phyloP scores from a whole-genome alignment of 257 asterid genomes.

The Thymus mandschuricus region DNA sequence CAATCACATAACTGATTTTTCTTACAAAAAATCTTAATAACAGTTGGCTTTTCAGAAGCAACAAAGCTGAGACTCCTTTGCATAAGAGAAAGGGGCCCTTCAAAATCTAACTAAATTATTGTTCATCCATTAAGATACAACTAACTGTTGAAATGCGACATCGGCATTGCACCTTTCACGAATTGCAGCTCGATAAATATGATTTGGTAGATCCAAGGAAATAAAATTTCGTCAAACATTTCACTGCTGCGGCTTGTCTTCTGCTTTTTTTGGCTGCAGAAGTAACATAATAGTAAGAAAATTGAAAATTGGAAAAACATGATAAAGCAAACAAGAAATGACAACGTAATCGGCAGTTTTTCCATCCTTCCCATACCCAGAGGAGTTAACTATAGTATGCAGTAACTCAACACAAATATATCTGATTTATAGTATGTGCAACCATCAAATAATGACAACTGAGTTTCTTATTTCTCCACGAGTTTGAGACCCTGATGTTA shows the following conservation, averaged over 20 bases:
- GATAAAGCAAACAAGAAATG: not conserved
- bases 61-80: too few species aligned
- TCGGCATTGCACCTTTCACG: slow-evolving; percentile 13
- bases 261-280: slow-evolving; percentile 77
- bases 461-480: not conserved
- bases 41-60: not conserved
- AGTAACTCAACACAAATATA: not conserved
- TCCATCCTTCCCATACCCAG: not conserved
- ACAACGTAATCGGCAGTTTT: not conserved
- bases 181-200: slow-evolving; percentile 18
- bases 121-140: not conserved
- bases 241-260: slow-evolving; percentile 53
- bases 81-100: too few species aligned
- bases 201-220: slow-evolving; percentile 18
- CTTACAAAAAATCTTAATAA: too few species aligned
- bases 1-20: not conserved
- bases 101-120: not conserved
- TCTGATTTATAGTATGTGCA: slow-evolving; percentile 4
- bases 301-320: not conserved
- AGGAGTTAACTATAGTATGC: not conserved
- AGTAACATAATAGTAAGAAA: not conserved
- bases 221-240: not conserved
- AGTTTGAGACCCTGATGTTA: not conserved
- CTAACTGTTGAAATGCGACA: slow-evolving; percentile 5
- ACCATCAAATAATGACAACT: slow-evolving; percentile 13